A percentile compares a stretch with the other conserved stretches of the same genome.
These are phyloP conservation scores for Penicillium sp. DNA, from an alignment of 2,329 filamentous ascomycete species.

Conservation along the genomic window DNA sequence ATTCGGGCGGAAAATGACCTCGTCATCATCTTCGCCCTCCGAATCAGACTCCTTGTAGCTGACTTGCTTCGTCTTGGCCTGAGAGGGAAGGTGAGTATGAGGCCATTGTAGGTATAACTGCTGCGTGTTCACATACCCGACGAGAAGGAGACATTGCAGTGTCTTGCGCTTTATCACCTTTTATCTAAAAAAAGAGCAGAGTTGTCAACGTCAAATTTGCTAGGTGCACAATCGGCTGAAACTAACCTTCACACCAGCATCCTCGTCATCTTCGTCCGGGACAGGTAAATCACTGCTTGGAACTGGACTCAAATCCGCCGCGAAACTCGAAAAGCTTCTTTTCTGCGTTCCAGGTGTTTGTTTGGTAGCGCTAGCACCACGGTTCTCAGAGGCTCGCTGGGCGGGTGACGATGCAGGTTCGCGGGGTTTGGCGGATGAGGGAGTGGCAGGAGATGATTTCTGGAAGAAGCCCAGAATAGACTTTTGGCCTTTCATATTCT, in stretches of 20 bases:
- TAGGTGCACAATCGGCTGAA: not conserved
- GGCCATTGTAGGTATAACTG: not conserved
- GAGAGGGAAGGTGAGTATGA: slow-evolving; percentile 1
- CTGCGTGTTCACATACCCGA: slow-evolving; percentile 57
- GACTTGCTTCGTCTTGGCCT: slow-evolving; percentile 58
- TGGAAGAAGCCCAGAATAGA: slow-evolving; percentile 80
- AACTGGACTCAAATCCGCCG: slow-evolving; percentile 64
- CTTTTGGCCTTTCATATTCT: slow-evolving; percentile 61
- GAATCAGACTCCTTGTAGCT: slow-evolving; percentile 85
- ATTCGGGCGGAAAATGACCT: slow-evolving; percentile 65
- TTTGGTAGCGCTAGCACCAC: slow-evolving; percentile 29
- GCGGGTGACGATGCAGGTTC: slow-evolving; percentile 41
- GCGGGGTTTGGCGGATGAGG: slow-evolving; percentile 27
- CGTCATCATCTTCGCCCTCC: slow-evolving; percentile 66
- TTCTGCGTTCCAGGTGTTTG: slow-evolving; percentile 48
- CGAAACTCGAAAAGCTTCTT: slow-evolving; percentile 40
- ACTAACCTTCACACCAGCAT: slow-evolving; percentile 39
- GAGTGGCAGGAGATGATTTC: slow-evolving; percentile 53
- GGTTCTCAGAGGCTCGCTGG: slow-evolving; percentile 33
- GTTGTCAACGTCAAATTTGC: slow-evolving; percentile 1
- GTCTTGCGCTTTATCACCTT: slow-evolving; percentile 37
- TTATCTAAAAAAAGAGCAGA: slow-evolving; percentile 38
- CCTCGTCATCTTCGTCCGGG: slow-evolving; percentile 62
- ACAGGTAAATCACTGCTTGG: slow-evolving; percentile 77
- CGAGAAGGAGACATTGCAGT: slow-evolving; percentile 70